phyloP scores from a whole-genome alignment of 495 filamentous ascomycete species.

The Penicillium simplicissimum region DNA sequence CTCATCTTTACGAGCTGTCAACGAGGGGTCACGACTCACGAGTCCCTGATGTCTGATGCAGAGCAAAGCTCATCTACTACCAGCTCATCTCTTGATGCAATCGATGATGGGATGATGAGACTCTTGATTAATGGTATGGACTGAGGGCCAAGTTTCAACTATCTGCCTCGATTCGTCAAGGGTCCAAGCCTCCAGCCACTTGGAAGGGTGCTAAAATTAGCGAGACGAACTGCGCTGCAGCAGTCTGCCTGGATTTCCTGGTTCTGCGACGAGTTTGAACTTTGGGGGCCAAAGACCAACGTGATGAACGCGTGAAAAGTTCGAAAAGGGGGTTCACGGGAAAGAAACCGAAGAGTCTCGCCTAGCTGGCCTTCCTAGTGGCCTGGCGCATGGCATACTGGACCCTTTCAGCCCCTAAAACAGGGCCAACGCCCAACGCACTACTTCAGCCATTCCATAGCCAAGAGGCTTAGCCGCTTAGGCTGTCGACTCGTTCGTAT shows the following conservation, averaged over 20 bases:
- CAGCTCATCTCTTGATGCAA: not conserved
- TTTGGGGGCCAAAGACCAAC: slow-evolving; percentile 6
- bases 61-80: not conserved
- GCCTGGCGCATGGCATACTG: not conserved
- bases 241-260: not conserved
- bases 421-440: not conserved
- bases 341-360: not conserved
- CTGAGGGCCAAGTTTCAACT: not conserved
- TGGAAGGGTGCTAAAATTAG: slow-evolving; percentile 4
- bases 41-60: not conserved
- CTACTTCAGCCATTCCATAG: not conserved
- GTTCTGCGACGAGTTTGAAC: not conserved
- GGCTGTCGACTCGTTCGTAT: slow-evolving; percentile 8
- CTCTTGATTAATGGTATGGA: not conserved
- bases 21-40: not conserved
- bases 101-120: not conserved
- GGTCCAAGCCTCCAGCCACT: not conserved
- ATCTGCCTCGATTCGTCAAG: not conserved
- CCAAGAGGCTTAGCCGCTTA: not conserved
- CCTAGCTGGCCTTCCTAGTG: not conserved
- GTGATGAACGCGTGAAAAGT: not conserved
- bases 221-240: not conserved
- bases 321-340: not conserved
- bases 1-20: not conserved
- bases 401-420: not conserved